Evolutionary conservation across 108 stramenopile genomes (phyloP), one percentile per base, ranked within the genome.

Genomic region (Skeletonema menzelii): DNA sequence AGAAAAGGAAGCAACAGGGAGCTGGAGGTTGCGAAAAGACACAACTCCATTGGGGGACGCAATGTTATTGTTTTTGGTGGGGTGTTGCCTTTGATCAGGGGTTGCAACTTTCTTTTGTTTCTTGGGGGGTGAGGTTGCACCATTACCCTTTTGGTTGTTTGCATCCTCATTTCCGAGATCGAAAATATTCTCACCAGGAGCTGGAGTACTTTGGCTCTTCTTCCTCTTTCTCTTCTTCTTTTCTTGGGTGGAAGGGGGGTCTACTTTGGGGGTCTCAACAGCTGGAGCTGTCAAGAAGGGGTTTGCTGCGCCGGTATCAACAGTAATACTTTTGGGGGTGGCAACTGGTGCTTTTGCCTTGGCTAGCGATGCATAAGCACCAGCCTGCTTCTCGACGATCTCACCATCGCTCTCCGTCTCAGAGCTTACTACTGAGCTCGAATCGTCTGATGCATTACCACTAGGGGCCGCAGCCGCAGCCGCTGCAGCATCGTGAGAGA

Each of bases 1-100:
- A 17, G 88, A 75, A 63, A 95, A 95, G 22, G 90, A 71, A 12
- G 94, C 91, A 56, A 95, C 65, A 28, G 94, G 94, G 11, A 95
- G 82, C 24, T 82, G 79, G 27, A 89, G 67, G 56, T 73, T 75
- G 47, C 81, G 84, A 72, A 87, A 91, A 49, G 63, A 67, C 7
- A 75, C 22, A 22, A 44, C 34, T 20, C 44, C 47, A 19, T 61
- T 80, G 44, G 59, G 59, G 59, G 59, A 35, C 59, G 22, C 24
- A 35, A 14, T 60, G 59, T 60, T 60, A 34, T 67, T 72, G 37
- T 20, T n/a, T n/a, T n/a, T 61, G 44, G 73, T 32, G 61, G 27
- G 56, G 27, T 37, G 57, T 70, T 67, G 32, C 46, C 63, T 32
- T 15, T 47, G 63, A 27, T 68, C 30, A 42, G 59, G 78, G 55